Evolutionary conservation across 331 rosid species (phyloP), one percentile per base, ranked within the genome.

Genomic region (Stylosanthes scabra): DNA sequence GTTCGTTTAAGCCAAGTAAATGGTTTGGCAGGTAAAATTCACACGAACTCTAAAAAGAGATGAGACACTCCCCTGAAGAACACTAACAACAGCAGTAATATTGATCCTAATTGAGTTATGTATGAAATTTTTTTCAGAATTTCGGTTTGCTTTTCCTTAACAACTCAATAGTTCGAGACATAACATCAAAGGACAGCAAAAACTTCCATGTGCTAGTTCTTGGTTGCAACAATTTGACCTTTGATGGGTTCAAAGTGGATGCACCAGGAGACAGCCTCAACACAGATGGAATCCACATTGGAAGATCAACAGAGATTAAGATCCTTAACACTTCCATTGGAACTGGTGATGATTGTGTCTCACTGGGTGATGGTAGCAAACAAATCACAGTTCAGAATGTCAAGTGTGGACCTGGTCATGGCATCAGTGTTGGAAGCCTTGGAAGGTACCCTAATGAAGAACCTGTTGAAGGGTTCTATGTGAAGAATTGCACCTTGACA

Each of bases 371-470:
- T 42, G 78, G 72, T 3, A 42, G 57, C 37, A 52, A 7, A 27
- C 20, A 63, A 9, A 4, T 54, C 27, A 41, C 46, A 1, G 15
- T 74, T 1, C 65, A 74, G 52, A 63, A 63, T 41, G 78, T 74
- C 45, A 9, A 40, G 0, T 74, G 71, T 63, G 78, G 78, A 41
- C 78, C 78, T 6, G 71, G 78, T 25, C 78, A 74, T 27, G 71
- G 78, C 0, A 74, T 74, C 41, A 74, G 78, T 42, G 45, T 74
- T 41, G 78, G 78, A 52, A 74, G 78, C 45, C 78, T 74, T n/a
- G 71, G 78, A 7, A 74, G 10, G 65, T 52, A 12, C 15, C 0
- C 31, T 27, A 9, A 4, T 1, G 78, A 74, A 63, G 34, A 13
- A 0, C 52, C 52, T 0, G 71, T 74, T 3, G 56, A 27, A 74